Base-by-base conservation (phyloP, 2,329 filamentous ascomycete genomes). In the Chaetothyriales sp. region DNA sequence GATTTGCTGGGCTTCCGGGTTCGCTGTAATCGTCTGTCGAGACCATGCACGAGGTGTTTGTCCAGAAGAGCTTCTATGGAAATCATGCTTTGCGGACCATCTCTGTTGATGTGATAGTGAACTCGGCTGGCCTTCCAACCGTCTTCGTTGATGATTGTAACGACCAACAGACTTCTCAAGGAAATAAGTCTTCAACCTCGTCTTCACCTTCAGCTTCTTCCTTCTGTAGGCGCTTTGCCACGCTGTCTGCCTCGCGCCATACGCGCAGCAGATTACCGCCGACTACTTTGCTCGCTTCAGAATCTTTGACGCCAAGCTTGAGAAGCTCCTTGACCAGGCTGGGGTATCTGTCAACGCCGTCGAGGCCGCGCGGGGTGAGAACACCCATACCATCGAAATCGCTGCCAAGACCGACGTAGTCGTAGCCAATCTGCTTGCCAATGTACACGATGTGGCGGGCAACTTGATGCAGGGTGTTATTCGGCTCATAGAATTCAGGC, bases 271-370 rank as follows among this genome's bases (percentile, higher is more conserved):
- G 57, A 64, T 95, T 95, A 2, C 81, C 77, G 0, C 89, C 89
- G 0, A 80, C 83, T 8, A 95, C 70, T 66, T 87, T 88, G 18
- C 71, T 76, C 1, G 78, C 83, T 64, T 95, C 81, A 26, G 73
- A 67, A 54, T 92, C 84, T 43, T 78, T 84, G 3, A 95, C 75
- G 0, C 86, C 87, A 43, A 81, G 75, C 47, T 72, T 73, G 57
- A 95, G 68, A 52, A 95, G 67, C 66, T 87, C 84, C 2, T 78
- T 80, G 7, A 95, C 77, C 44, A 95, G 68, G 51, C 82, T 78
- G 0, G 88, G 89, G 61, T 83, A 94, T 63, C 86, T 86, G 47
- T 81, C 80, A 5, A 95, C 87, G 64, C 95, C 88, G 39, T 92
- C 86, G 46, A 96, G 67, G 0, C 89, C 90, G 49, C 70, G 64